These are phyloP conservation scores for Cryptomeria japonica DNA, from an alignment of 75 land plant species.

Conservation along the genomic window DNA sequence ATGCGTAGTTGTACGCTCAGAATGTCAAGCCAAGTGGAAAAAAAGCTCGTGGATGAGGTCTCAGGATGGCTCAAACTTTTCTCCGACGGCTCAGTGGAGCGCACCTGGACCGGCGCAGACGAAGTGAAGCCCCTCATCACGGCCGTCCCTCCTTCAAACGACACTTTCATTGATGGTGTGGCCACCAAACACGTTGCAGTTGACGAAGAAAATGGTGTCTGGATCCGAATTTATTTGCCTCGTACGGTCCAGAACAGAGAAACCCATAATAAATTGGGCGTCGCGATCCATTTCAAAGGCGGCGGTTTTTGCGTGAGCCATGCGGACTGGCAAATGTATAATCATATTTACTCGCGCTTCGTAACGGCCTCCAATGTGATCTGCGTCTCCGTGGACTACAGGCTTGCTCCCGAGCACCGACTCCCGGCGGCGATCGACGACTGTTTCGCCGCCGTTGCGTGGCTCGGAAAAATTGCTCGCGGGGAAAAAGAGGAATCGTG, in stretches of 20 bases:
- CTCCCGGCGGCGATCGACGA: too few relatives aligned
- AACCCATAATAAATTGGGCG: slow-evolving; percentile 23
- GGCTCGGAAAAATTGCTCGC: too few relatives aligned
- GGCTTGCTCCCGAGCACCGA: too few relatives aligned
- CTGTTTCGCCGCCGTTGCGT: too few relatives aligned
- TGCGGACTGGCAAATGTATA: slow-evolving; percentile 5
- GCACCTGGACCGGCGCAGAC: too few relatives aligned
- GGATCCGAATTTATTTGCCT: slow-evolving; percentile 48
- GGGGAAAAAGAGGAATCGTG: too few relatives aligned
- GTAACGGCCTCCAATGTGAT: too few relatives aligned
- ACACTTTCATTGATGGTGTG: slow-evolving; percentile 39
- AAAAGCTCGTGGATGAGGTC: slow-evolving; percentile 36
- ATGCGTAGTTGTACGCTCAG: too few relatives aligned
- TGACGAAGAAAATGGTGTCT: slow-evolving; percentile 20
- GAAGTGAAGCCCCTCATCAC: too few relatives aligned
- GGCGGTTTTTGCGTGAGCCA: slow-evolving; percentile 73
- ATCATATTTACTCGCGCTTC: neutral
- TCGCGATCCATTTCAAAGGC: slow-evolving; percentile 71
- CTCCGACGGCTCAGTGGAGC: too few relatives aligned
- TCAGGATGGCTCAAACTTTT: slow-evolving; percentile 9
- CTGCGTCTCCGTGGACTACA: too few relatives aligned
- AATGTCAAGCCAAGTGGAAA: neutral
- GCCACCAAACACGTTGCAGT: slow-evolving; percentile 41
- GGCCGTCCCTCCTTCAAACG: too few relatives aligned
- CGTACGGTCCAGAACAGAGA: neutral